phyloP scores from a whole-genome alignment of 257 asterid species.

The Sherardia arvensis region DNA sequence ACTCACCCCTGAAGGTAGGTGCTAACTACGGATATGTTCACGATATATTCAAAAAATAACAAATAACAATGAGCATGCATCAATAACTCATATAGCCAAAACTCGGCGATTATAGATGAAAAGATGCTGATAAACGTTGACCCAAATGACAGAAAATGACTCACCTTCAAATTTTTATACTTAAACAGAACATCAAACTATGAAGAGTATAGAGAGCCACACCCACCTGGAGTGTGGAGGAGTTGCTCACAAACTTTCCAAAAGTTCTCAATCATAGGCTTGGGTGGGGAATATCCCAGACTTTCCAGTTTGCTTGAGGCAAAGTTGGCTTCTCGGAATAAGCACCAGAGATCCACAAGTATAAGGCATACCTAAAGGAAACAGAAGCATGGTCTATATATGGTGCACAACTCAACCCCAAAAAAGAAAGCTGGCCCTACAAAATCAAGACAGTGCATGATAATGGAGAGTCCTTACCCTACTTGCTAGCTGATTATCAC shows the following conservation, averaged over 20 bases:
- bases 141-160: not conserved
- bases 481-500: constrained; percentile 57
- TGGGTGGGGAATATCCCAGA: constrained; percentile 61
- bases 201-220: constrained; percentile 12
- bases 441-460: not conserved
- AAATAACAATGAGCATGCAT: not conserved
- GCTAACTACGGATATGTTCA: not conserved
- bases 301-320: constrained; percentile 57
- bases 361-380: constrained; percentile 59
- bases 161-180: not conserved
- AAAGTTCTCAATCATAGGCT: constrained; percentile 47
- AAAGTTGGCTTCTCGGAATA: constrained; percentile 62
- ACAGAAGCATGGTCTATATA: constrained; percentile 8
- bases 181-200: not conserved
- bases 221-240: constrained; percentile 62
- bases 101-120: not conserved
- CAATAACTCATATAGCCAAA: not conserved
- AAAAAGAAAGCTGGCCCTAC: not conserved
- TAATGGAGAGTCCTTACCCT: constrained; percentile 42
- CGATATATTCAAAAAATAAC: not conserved
- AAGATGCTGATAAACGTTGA: too few species aligned
- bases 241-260: constrained; percentile 81
- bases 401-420: not conserved
- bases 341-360: constrained; percentile 77
- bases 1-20: not conserved